These are phyloP conservation scores for Nothopassalora personata DNA, from an alignment of 2,329 filamentous ascomycete genomes.

Conservation along the genomic window DNA sequence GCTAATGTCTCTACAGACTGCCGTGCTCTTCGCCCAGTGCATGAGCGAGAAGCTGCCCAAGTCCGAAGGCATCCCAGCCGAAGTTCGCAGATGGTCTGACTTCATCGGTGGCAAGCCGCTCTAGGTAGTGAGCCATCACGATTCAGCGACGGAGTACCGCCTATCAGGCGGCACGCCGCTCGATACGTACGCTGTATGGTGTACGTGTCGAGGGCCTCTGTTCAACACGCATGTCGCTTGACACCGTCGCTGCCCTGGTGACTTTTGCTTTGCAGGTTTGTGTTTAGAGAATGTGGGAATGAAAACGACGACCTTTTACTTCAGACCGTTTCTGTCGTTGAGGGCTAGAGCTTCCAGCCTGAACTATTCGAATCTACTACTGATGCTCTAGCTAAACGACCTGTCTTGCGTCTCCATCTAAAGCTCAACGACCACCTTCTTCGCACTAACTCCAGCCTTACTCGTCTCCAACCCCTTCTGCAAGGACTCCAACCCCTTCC, in stretches of 20 bases:
- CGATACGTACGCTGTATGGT: background rate
- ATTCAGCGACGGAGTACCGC: background rate
- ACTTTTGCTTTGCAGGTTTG: background rate
- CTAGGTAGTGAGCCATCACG: conserved; percentile 34
- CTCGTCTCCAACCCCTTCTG: conserved; percentile 29
- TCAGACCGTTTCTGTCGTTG: background rate
- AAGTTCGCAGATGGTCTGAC: conserved; percentile 91
- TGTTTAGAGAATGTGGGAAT: background rate
- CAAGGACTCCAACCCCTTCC: conserved; percentile 33
- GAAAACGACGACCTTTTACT: background rate
- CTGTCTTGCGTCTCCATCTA: background rate
- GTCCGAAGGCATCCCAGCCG: conserved; percentile 77
- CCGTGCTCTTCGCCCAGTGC: conserved; percentile 90
- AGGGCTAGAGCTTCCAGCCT: too few species aligned
- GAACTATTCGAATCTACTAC: too few species aligned
- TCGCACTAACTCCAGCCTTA: conserved; percentile 32
- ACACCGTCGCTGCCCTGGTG: conserved; percentile 11
- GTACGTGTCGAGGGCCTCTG: conserved; percentile 5
- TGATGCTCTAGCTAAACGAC: too few species aligned
- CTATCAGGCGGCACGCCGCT: conserved; percentile 2
- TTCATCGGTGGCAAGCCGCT: conserved; percentile 84
- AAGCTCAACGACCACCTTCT: conserved; percentile 34
- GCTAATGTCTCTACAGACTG: conserved; percentile 58
- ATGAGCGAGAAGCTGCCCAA: conserved; percentile 95
- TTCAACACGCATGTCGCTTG: conserved; percentile 9